A percentile compares a stretch with the other conserved stretches of the same genome.
phyloP scores from a whole-genome alignment of 1,284 basidiomycete genomes.

The Microstroma glucosiphilum region DNA sequence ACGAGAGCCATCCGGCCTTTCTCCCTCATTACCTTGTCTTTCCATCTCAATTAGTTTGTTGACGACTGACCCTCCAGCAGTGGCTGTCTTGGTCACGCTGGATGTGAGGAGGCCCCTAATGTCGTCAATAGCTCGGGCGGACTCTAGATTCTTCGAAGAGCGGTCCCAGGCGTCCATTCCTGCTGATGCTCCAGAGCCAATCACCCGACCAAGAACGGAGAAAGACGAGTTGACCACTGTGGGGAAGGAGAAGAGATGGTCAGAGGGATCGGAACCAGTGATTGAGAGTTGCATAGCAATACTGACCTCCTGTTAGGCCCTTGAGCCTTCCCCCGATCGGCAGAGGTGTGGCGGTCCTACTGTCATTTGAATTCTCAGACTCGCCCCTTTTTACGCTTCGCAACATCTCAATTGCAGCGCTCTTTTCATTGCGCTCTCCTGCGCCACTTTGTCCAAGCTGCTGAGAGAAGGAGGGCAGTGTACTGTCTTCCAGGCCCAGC shows the following conservation, averaged over 20 bases:
- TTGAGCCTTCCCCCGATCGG: neutral
- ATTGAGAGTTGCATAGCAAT: neutral
- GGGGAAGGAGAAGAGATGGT: neutral
- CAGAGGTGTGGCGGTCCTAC: neutral
- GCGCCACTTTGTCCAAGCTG: neutral
- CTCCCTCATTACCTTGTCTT: neutral
- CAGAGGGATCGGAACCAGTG: neutral
- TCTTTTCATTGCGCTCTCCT: neutral
- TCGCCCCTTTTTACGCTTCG: neutral
- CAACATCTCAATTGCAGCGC: slow-evolving; percentile 1
- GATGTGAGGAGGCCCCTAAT: slow-evolving; percentile 30
- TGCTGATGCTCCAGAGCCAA: slow-evolving; percentile 7
- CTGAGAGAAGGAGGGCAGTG: neutral
- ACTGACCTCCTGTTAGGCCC: neutral
- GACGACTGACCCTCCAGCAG: neutral
- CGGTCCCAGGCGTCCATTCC: slow-evolving; percentile 6
- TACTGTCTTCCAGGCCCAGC: slow-evolving; percentile 62
- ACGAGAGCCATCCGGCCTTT: neutral
- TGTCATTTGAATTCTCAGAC: neutral
- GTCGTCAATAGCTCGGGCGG: slow-evolving; percentile 12
- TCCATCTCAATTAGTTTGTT: neutral
- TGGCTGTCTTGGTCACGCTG: neutral
- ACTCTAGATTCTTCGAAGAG: neutral
- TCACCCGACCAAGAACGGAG: slow-evolving; percentile 1
- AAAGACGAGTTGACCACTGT: slow-evolving; percentile 6